A percentile compares a stretch with the other conserved stretches of the same genome.
These are phyloP conservation scores for Plasmodium knowlesi DNA, from an alignment of 169 alveolate genomes.

Conservation along the genomic window DNA sequence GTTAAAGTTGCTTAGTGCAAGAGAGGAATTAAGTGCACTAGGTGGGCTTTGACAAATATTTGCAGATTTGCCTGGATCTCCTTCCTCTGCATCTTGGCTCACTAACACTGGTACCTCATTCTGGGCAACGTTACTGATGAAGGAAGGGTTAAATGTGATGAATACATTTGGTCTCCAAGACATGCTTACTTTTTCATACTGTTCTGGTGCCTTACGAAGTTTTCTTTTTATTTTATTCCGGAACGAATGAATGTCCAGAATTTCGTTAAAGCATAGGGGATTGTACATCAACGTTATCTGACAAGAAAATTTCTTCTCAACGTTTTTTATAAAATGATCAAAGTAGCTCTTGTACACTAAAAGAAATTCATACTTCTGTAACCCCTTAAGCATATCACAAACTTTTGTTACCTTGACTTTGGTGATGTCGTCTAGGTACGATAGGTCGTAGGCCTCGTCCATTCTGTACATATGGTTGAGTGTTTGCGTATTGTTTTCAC, in stretches of 20 bases:
- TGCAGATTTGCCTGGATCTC: neutral
- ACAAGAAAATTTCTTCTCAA: conserved; percentile 21
- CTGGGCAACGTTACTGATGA: neutral
- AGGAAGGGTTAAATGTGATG: conserved; percentile 15
- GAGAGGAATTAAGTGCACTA: neutral
- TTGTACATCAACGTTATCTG: conserved; percentile 27
- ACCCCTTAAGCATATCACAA: neutral
- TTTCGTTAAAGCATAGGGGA: conserved; percentile 35
- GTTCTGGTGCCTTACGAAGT: neutral
- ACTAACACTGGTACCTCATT: neutral
- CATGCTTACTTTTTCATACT: neutral
- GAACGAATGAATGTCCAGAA: neutral
- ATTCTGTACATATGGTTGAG: neutral
- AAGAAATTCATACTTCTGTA: conserved; percentile 12
- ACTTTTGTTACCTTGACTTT: neutral
- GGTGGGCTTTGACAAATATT: neutral
- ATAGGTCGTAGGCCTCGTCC: conserved; percentile 9
- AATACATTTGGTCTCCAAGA: conserved; percentile 43
- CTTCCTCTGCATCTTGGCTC: neutral
- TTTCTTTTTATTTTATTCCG: conserved; percentile 22
- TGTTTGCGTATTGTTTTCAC: neutral
- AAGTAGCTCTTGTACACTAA: conserved; percentile 19
- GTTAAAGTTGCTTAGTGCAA: conserved; percentile 31
- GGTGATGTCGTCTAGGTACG: neutral
- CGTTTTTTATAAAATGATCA: conserved; percentile 7